Conservation (phyloP, 179 eudicot species). For the Amaranthus tricolor region DNA sequence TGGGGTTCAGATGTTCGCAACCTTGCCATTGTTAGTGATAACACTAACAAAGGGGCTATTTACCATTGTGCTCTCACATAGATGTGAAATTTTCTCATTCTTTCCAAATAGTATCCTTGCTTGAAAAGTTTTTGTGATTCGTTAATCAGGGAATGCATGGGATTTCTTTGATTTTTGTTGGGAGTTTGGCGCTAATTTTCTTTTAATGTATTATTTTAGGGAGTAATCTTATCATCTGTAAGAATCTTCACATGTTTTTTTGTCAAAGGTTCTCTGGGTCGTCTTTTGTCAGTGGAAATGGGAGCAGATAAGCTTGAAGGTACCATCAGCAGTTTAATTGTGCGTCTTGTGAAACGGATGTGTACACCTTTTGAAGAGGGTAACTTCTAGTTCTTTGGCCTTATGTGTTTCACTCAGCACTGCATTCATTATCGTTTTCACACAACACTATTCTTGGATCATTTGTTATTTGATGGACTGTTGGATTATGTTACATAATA, state of each 20-base stretch:
- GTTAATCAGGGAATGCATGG: neutral
- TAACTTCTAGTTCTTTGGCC: conserved; percentile 26
- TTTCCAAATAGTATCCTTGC: neutral
- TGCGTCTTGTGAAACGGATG: conserved; percentile 64
- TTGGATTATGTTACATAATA: neutral
- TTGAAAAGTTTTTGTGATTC: no score
- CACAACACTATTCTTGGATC: neutral
- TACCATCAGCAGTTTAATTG: conserved; percentile 59
- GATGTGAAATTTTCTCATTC: neutral
- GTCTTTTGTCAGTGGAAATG: conserved; percentile 33
- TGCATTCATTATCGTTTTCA: neutral
- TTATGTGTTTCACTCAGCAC: neutral
- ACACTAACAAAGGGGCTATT: neutral
- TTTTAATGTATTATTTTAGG: neutral
- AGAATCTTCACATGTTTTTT: conserved; percentile 8
- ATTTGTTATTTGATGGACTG: neutral
- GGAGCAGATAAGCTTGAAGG: conserved; percentile 49
- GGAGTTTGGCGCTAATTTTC: neutral
- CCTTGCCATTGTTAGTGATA: no score
- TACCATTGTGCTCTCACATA: neutral
- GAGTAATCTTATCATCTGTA: conserved; percentile 6
- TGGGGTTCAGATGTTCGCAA: no score
- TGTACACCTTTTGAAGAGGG: conserved; percentile 61
- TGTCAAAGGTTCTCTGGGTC: conserved; percentile 51
- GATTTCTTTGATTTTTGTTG: neutral